phyloP scores from a whole-genome alignment of 306 rosid genomes.

The Lathyrus oleraceus region DNA sequence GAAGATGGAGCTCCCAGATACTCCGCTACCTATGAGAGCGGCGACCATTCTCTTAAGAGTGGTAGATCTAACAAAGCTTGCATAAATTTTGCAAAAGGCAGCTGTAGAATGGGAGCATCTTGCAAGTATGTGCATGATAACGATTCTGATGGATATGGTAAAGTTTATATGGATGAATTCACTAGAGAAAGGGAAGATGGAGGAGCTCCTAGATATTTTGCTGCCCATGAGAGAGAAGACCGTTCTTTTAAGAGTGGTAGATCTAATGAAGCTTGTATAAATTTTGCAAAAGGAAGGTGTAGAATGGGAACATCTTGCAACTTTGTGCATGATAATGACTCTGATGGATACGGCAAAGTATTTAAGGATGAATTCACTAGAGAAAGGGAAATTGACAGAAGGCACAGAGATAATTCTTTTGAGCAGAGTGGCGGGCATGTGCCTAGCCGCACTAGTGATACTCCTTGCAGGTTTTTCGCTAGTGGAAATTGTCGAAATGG shows the following conservation, averaged over 20 bases:
- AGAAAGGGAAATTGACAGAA: slow-evolving; percentile 73
- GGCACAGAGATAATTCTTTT: slow-evolving; percentile 63
- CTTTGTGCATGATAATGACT: slow-evolving; percentile 62
- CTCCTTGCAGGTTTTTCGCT: slow-evolving; percentile 84
- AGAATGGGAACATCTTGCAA: slow-evolving; percentile 83
- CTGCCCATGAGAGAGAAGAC: slow-evolving; percentile 55
- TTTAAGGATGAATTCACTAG: slow-evolving; percentile 56
- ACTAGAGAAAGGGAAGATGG: slow-evolving; percentile 54
- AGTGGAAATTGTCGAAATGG: slow-evolving; percentile 90
- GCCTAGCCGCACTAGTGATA: slow-evolving; percentile 52
- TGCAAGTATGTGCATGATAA: slow-evolving; percentile 74
- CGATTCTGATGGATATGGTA: slow-evolving; percentile 64
- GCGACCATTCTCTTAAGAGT: slow-evolving; percentile 60
- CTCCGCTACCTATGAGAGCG: slow-evolving; percentile 48
- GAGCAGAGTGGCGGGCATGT: slow-evolving; percentile 68
- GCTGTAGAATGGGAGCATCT: slow-evolving; percentile 79
- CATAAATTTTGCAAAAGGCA: slow-evolving; percentile 70
- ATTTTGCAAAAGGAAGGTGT: slow-evolving; percentile 79
- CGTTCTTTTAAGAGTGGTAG: slow-evolving; percentile 61
- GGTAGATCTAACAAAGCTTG: slow-evolving; percentile 64
- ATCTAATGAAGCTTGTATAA: slow-evolving; percentile 54
- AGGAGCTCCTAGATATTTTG: slow-evolving; percentile 60
- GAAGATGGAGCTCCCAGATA: slow-evolving; percentile 71
- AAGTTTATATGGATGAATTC: slow-evolving; percentile 57
- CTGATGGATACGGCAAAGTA: slow-evolving; percentile 63